Base-by-base conservation (phyloP, 2,329 filamentous ascomycete genomes). In the Botrytis pseudocinerea region DNA sequence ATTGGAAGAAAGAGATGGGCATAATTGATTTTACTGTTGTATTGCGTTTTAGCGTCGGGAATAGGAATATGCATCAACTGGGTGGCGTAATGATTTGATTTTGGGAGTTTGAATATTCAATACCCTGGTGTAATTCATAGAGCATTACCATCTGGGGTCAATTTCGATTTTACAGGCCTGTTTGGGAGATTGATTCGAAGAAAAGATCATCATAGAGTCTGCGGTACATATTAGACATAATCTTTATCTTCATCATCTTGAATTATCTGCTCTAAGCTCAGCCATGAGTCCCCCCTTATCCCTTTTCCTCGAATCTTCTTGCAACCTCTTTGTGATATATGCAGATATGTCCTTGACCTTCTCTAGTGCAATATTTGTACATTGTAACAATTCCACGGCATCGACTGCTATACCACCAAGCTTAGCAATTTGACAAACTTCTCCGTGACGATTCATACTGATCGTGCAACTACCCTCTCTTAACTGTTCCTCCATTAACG, bases 401-500 rank as follows among this genome's bases (percentile, higher is more conserved):
- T 98, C 93, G 20, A 97, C 88, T 0, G 94, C 88, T 32, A 89
- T 87, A 40, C 96, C 96, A 38, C 95, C 95, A 73, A 96, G 89
- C 84, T 99, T 99, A 44, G 94, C 91, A 74, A 98, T 79, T 73
- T 81, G 79, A 68, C 79, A 81, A 22, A 81, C 73, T 74, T 81
- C 79, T 8, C 79, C 79, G 74, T 81, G 78, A 28, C 77, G 73
- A 76, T 81, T 81, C 72, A 80, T 77, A 72, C 93, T 95, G 79
- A 98, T 89, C 10, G 93, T 93, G 78, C 93, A 89, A 82, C 91
- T 90, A 73, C 90, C 91, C 57, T 91, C 87, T 32, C 92, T 86
- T 73, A 94, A 85, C 81, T 94, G 91, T 83, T 96, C 93, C 83
- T 96, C 93, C 57, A 93, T 82, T 81, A 90, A 85, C 61, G 87